These are phyloP conservation scores for Papiliotrema terrestris DNA, from an alignment of 1,284 basidiomycete genomes.

Conservation along the genomic window DNA sequence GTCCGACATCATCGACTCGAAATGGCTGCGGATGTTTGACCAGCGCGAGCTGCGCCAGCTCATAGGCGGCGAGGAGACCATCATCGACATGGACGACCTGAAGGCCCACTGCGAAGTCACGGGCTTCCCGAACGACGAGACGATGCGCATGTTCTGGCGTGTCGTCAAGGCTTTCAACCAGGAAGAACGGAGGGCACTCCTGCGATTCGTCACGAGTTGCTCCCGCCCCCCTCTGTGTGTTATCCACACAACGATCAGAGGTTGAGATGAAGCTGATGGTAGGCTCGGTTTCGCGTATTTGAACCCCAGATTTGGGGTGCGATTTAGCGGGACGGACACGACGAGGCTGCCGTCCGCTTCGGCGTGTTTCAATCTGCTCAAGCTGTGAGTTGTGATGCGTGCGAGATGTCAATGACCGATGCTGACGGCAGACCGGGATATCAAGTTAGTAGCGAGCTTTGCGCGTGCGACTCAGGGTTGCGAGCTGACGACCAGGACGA, in stretches of 20 bases:
- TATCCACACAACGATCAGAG: neutral
- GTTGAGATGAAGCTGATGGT: neutral
- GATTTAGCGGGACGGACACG: slow-evolving; percentile 69
- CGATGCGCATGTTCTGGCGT: slow-evolving; percentile 73
- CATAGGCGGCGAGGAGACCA: slow-evolving; percentile 75
- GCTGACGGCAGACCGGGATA: slow-evolving; percentile 23
- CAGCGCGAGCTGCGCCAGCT: slow-evolving; percentile 84
- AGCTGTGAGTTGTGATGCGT: slow-evolving; percentile 52
- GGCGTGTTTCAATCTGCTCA: slow-evolving; percentile 78
- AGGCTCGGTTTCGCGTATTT: slow-evolving; percentile 81
- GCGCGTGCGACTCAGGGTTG: neutral
- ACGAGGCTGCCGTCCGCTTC: slow-evolving; percentile 62
- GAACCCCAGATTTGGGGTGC: slow-evolving; percentile 77
- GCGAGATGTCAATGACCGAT: neutral
- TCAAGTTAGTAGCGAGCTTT: slow-evolving; percentile 13
- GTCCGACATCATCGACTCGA: slow-evolving; percentile 80
- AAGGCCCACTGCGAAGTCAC: slow-evolving; percentile 70
- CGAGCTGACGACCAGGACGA: slow-evolving; percentile 58
- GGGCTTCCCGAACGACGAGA: slow-evolving; percentile 67
- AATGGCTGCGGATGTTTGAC: slow-evolving; percentile 91
- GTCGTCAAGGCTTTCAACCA: slow-evolving; percentile 51
- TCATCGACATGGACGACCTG: slow-evolving; percentile 78
- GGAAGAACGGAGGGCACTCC: slow-evolving; percentile 67
- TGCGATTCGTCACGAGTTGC: slow-evolving; percentile 88
- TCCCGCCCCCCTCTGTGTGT: slow-evolving; percentile 79